A percentile compares a stretch with the other conserved stretches of the same genome.
phyloP scores from a whole-genome alignment of 495 filamentous ascomycete species.

The Talaromyces borbonicus region DNA sequence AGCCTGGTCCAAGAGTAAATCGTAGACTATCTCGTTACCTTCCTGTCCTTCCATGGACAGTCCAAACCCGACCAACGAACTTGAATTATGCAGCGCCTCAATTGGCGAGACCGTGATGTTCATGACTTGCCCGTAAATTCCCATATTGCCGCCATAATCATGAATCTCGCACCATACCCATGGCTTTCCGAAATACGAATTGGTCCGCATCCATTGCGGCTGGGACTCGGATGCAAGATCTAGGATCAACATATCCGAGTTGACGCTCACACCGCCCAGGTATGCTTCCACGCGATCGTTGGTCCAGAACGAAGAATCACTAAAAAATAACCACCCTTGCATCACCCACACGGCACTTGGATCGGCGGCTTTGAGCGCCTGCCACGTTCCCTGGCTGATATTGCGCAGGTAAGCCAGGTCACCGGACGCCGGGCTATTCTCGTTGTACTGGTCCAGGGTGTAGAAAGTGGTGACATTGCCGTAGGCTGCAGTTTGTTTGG shows the following conservation, averaged over 20 bases:
- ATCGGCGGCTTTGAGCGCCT: constrained; percentile 37
- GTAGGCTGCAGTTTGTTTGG: constrained; percentile 37
- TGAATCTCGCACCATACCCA: constrained; percentile 46
- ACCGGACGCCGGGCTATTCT: constrained; percentile 40
- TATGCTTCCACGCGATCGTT: constrained; percentile 38
- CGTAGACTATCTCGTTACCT: constrained; percentile 46
- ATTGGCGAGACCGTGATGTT: constrained; percentile 40
- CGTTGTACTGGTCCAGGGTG: constrained; percentile 46
- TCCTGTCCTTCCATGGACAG: constrained; percentile 43
- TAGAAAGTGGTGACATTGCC: constrained; percentile 42
- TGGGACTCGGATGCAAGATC: constrained; percentile 41
- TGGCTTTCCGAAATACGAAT: constrained; percentile 42
- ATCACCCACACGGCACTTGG: constrained; percentile 43
- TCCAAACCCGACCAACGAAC: constrained; percentile 35
- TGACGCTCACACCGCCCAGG: constrained; percentile 34
- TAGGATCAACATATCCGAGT: constrained; percentile 40
- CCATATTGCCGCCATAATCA: constrained; percentile 41
- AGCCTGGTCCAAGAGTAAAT: constrained; percentile 41
- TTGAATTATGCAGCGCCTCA: constrained; percentile 27
- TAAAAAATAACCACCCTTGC: constrained; percentile 47
- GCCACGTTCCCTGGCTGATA: constrained; percentile 35
- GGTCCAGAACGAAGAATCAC: constrained; percentile 38
- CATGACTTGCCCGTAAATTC: constrained; percentile 41
- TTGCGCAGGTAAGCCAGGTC: constrained; percentile 37
- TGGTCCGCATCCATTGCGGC: constrained; percentile 43